These are phyloP conservation scores for Prunus campanulata DNA, from an alignment of 306 rosid genomes.

Conservation along the genomic window DNA sequence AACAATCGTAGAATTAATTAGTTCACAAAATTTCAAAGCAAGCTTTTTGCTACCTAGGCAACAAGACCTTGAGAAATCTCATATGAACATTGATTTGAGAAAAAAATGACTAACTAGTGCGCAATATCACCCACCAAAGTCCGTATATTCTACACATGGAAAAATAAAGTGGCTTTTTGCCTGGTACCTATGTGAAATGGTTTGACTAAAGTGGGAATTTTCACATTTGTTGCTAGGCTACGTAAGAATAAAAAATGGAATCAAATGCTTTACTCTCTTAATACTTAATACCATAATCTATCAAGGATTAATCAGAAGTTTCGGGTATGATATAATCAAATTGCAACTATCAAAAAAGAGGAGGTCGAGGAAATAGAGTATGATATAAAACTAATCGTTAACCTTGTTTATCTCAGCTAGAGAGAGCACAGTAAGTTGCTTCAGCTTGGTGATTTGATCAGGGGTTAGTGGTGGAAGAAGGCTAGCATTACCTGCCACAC, in stretches of 20 bases:
- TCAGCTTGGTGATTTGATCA: slow-evolving; percentile 21
- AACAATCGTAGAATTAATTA: not conserved
- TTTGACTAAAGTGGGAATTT: not conserved
- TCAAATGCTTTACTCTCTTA: not conserved
- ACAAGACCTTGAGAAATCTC: not conserved
- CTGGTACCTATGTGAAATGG: not conserved
- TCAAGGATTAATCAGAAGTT: not conserved
- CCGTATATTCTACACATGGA: not conserved
- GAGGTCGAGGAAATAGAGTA: not conserved
- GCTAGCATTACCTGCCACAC: slow-evolving; percentile 17
- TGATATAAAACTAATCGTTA: not conserved
- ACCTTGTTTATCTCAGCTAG: slow-evolving; percentile 21
- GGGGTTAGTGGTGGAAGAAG: slow-evolving; percentile 16
- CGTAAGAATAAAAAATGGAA: not conserved
- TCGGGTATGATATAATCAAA: not conserved
- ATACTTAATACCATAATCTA: not conserved
- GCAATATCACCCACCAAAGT: not conserved
- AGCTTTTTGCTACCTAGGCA: not conserved
- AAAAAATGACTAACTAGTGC: not conserved
- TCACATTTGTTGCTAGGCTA: not conserved
- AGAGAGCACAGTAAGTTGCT: slow-evolving; percentile 24
- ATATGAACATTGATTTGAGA: not conserved
- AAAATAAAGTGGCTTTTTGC: not conserved
- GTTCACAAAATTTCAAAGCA: not conserved
- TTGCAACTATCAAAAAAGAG: not conserved